phyloP scores from a whole-genome alignment of 352 stramenopile species.

The Plasmopara muralis region DNA sequence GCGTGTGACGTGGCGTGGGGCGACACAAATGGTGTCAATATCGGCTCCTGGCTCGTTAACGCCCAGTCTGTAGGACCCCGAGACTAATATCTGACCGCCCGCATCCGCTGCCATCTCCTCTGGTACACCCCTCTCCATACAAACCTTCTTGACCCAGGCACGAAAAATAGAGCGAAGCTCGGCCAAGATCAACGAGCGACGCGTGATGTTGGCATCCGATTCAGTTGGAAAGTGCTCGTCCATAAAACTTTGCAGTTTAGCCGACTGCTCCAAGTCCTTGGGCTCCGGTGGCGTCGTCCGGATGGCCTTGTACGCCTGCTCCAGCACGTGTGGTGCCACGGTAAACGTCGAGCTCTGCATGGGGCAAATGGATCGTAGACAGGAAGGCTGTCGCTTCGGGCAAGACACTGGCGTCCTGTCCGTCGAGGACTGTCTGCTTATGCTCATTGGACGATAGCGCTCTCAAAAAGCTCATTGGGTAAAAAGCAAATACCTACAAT shows the following conservation, averaged over 20 bases:
- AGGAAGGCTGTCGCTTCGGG: slow-evolving; percentile 1
- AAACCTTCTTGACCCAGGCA: slow-evolving; percentile 81
- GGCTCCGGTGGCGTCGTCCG: slow-evolving; percentile 75
- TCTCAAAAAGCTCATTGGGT: background rate
- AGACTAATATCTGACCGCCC: slow-evolving; percentile 85
- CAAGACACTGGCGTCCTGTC: slow-evolving; percentile 9
- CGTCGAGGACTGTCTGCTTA: slow-evolving; percentile 10
- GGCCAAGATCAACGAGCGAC: slow-evolving; percentile 76
- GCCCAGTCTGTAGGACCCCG: slow-evolving; percentile 92
- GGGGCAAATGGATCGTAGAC: background rate
- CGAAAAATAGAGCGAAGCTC: slow-evolving; percentile 81
- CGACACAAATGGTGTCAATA: slow-evolving; percentile 97
- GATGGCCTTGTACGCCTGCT: slow-evolving; percentile 88
- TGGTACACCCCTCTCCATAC: slow-evolving; percentile 72
- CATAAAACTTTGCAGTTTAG: slow-evolving; percentile 79
- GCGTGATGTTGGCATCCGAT: slow-evolving; percentile 72
- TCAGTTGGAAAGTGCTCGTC: slow-evolving; percentile 75
- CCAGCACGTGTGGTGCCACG: slow-evolving; percentile 66
- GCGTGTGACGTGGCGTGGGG: slow-evolving; percentile 91
- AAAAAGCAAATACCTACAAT: too few relatives aligned
- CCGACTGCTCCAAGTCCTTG: slow-evolving; percentile 78
- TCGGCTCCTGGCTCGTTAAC: slow-evolving; percentile 96
- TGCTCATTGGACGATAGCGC: slow-evolving; percentile 14
- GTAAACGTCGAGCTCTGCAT: slow-evolving; percentile 68
- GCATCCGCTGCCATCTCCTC: slow-evolving; percentile 82